Evolutionary conservation across 164 flowering plant genomes (phyloP), one percentile per base, ranked within the genome.

Genomic region (Berberis thunbergii): DNA sequence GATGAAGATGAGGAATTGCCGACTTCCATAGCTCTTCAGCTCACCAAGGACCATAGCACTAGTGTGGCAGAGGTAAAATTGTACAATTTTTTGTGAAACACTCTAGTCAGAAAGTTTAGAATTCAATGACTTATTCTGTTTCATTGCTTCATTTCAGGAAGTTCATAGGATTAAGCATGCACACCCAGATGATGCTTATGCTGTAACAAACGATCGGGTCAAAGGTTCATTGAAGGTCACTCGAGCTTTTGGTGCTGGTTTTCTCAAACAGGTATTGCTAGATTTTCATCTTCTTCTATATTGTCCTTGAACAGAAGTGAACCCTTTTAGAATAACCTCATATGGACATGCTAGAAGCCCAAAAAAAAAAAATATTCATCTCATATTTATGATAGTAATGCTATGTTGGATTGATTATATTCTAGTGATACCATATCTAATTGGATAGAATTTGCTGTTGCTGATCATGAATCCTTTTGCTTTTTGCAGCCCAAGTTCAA

Each of bases 181-280:
- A 42, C 97, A 91, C 72, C 87, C 82, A 1, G 88, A 86, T 64
- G 97, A 91, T 72, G 64, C 80, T 53, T 76, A 61, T 40, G 90
- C 88, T 13, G 64, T 91, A 1, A 49, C 66, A 39, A 88, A 89
- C n/a, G 87, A 87, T 43, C 72, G 96, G 4, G 96, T 91, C 49
- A 91, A 91, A 66, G 96, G 97, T 45, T 86, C 86, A 9, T 74
- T 91, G 79, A 91, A 91, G 80, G 91, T 88, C 73, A 91, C 97
- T 26, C 76, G 97, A 38, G 97, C 97, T 38, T 91, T 91, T 49
- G 97, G 97, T 1, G 96, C 94, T 38, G 97, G 97, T 26, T 91
- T 82, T 72, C 92, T 91, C 59, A 91, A 91, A 70, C 94, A 91
- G 87, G 96, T 91, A 76, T 3, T 11, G 7, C 10, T 42, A 38